Evolutionary conservation across 176 grass and related monocot species (phyloP), one percentile per base, ranked within the genome.

Genomic region (Thinopyrum elongatum): DNA sequence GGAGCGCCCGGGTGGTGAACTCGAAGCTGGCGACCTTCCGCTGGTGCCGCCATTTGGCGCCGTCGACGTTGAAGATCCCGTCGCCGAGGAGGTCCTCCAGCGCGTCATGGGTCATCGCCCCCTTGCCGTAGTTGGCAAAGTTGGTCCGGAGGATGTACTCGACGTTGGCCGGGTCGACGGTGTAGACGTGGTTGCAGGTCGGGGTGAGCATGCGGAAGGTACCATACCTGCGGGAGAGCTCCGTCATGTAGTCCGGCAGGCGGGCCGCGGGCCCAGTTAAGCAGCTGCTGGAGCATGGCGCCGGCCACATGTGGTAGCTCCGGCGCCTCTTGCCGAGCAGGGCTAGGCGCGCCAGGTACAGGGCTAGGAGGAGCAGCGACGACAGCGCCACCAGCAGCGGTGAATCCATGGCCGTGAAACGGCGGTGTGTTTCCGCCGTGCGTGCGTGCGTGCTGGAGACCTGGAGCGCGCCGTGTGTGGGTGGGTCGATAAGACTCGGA

Each of bases 81-180:
- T 97, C 90, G 36, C 95, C 92, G 22, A 94, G 55, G 34, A 97
- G 58, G 12, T 97, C 95, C 33, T 76, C 86, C 62, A 80, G 7
- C 22, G 74, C 16, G 13, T 29, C 81, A 78, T 91, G 60, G 42
- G 7, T 73, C 10, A 44, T 49, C 69, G 26, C 21, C 22, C 88
- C 95, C 87, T 96, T 96, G 62, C 91, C 91, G 60, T 91, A 96
- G 84, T 96, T 96, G 27, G 38, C 13, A 74, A 93, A 96, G 74
- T 96, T 96, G 87, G 94, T 91, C 86, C 86, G 91, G 67, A 96
- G 94, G 74, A 96, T 84, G 85, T 93, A 78, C 41, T 96, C 94
- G 10, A 95, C 82, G 34, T 89, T 89, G 72, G 49, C 77, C 4
- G 89, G 94, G 55, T 91, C 91, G 10, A 93, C 91, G 78, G 91